These are phyloP conservation scores for Hypocrella siamensis DNA, from an alignment of 2,329 filamentous ascomycete species.

Conservation along the genomic window DNA sequence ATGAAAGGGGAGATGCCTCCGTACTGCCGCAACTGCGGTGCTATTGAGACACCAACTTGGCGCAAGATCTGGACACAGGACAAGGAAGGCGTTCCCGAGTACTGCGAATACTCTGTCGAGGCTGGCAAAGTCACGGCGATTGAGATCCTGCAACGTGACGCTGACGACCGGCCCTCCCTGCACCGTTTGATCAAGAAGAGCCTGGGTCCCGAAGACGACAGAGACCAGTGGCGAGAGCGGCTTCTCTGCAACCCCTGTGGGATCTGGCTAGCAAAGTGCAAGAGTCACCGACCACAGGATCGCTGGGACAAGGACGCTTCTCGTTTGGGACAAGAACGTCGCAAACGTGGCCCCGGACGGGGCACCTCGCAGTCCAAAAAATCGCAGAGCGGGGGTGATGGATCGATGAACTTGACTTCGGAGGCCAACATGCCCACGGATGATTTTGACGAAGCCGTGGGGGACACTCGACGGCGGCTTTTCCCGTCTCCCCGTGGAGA, in stretches of 20 bases:
- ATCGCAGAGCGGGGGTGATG: slow-evolving; percentile 30
- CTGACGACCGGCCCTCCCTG: slow-evolving; percentile 42
- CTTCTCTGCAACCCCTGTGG: slow-evolving; percentile 91
- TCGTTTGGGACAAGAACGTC: slow-evolving; percentile 33
- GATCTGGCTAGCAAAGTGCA: slow-evolving; percentile 85
- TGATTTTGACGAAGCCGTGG: slow-evolving; percentile 31
- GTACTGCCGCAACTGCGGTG: slow-evolving; percentile 84
- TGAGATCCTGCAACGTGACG: slow-evolving; percentile 47
- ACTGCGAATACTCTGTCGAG: slow-evolving; percentile 56
- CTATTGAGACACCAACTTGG: slow-evolving; percentile 94
- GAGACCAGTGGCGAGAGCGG: slow-evolving; percentile 51
- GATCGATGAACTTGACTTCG: slow-evolving; percentile 29
- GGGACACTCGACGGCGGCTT: slow-evolving; percentile 50
- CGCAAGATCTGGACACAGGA: slow-evolving; percentile 79
- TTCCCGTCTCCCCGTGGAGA: slow-evolving; percentile 64
- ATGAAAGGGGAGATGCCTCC: slow-evolving; percentile 71
- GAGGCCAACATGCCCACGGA: slow-evolving; percentile 40
- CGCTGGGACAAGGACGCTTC: slow-evolving; percentile 59
- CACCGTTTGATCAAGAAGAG: slow-evolving; percentile 71
- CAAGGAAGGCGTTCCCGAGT: slow-evolving; percentile 50
- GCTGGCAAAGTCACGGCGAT: slow-evolving; percentile 62
- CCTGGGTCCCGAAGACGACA: slow-evolving; percentile 45
- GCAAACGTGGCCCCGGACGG: slow-evolving; percentile 28
- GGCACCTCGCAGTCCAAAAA: slow-evolving; percentile 30
- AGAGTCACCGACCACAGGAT: slow-evolving; percentile 65